These are phyloP conservation scores for Sclerotinia spermophila DNA, from an alignment of 2,329 filamentous ascomycete genomes.

Conservation along the genomic window DNA sequence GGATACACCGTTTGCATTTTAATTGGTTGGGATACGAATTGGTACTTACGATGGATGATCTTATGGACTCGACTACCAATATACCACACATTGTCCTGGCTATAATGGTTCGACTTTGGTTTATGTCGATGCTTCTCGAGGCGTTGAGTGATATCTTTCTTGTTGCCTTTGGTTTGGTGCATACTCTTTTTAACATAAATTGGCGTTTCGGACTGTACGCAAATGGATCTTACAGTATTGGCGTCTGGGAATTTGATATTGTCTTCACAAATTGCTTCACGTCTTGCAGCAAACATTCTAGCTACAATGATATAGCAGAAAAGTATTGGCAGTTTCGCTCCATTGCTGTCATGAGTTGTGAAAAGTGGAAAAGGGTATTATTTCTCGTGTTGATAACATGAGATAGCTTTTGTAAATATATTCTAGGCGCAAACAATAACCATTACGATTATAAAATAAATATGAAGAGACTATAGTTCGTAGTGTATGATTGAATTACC, in stretches of 20 bases:
- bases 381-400: slow-evolving; percentile 14
- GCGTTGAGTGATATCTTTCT: slow-evolving; percentile 17
- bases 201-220: slow-evolving; percentile 19
- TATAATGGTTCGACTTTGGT: slow-evolving; percentile 16
- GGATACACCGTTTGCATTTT: slow-evolving; percentile 36
- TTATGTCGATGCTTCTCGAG: slow-evolving; percentile 15
- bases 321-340: slow-evolving; percentile 13
- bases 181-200: slow-evolving; percentile 11
- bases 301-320: slow-evolving; percentile 18
- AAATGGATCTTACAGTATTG: slow-evolving; percentile 18
- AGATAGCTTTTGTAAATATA: slow-evolving; percentile 17
- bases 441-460: slow-evolving; percentile 7
- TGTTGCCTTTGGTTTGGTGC: slow-evolving; percentile 15
- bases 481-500: background rate
- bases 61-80: slow-evolving; percentile 18
- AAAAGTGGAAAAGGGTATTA: slow-evolving; percentile 5
- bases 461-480: background rate
- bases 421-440: slow-evolving; percentile 10
- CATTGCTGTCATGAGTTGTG: slow-evolving; percentile 18
- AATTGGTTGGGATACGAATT: slow-evolving; percentile 37
- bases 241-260: slow-evolving; percentile 13
- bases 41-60: slow-evolving; percentile 34
- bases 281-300: slow-evolving; percentile 15
- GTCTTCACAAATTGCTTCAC: slow-evolving; percentile 9
- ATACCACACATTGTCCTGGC: slow-evolving; percentile 14